A percentile compares a stretch with the other conserved stretches of the same genome.
phyloP scores from a whole-genome alignment of 2,329 filamentous ascomycete genomes.

The Emergomyces orientalis region DNA sequence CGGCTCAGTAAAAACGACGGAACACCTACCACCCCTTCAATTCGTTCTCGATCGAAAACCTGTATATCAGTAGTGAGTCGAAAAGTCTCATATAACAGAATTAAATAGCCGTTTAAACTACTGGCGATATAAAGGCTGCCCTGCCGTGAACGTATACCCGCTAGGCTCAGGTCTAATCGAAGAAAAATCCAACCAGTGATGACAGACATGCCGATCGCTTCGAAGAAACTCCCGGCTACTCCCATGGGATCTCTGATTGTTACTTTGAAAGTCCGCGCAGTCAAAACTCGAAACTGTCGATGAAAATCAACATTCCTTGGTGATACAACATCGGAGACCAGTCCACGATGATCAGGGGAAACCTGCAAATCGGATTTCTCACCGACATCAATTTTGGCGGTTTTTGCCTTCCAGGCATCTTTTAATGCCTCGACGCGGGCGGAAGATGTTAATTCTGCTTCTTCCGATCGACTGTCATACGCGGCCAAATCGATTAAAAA shows the following conservation, averaged over 20 bases:
- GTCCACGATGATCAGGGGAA: neutral
- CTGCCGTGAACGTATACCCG: slow-evolving; percentile 64
- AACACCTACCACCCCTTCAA: slow-evolving; percentile 62
- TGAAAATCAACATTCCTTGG: slow-evolving; percentile 47
- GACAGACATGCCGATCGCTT: slow-evolving; percentile 61
- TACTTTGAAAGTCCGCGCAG: slow-evolving; percentile 58
- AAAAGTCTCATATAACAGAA: slow-evolving; percentile 67
- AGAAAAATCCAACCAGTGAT: slow-evolving; percentile 67
- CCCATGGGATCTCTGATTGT: slow-evolving; percentile 71
- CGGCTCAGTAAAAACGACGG: slow-evolving; percentile 61
- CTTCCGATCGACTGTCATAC: slow-evolving; percentile 59
- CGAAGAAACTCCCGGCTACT: slow-evolving; percentile 59
- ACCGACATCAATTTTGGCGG: slow-evolving; percentile 6
- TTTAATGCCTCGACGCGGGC: slow-evolving; percentile 54
- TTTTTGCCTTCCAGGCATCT: slow-evolving; percentile 44
- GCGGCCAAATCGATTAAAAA: slow-evolving; percentile 66
- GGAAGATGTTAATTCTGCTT: slow-evolving; percentile 53
- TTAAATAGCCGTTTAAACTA: slow-evolving; percentile 65
- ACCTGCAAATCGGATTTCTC: slow-evolving; percentile 5
- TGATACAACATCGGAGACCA: slow-evolving; percentile 7
- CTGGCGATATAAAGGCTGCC: slow-evolving; percentile 64
- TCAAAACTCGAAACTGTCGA: slow-evolving; percentile 57
- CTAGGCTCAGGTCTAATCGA: slow-evolving; percentile 53
- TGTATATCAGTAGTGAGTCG: slow-evolving; percentile 65
- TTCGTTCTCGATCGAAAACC: slow-evolving; percentile 65